These are phyloP conservation scores for Russula brevipes DNA, from an alignment of 768 basidiomycete species.

Conservation along the genomic window DNA sequence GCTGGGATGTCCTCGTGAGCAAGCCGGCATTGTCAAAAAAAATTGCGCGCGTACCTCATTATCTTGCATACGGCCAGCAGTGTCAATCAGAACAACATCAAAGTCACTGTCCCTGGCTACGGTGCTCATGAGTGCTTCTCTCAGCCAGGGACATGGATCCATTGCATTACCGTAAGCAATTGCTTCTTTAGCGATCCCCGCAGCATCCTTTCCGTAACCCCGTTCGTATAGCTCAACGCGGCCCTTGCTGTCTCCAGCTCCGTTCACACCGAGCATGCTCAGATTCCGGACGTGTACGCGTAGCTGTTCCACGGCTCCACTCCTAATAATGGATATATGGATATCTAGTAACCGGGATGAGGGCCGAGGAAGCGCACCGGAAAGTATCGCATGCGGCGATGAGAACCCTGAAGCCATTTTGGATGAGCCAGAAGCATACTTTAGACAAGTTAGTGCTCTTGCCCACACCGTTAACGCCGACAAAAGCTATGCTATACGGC, in stretches of 20 bases:
- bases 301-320: slow-evolving; percentile 96
- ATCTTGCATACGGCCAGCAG: slow-evolving; percentile 98
- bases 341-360: neutral
- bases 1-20: slow-evolving; percentile 41
- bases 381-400: slow-evolving; percentile 99
- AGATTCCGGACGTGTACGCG: slow-evolving; percentile 95
- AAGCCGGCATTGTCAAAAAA: neutral
- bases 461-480: slow-evolving; percentile 98
- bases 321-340: slow-evolving; percentile 40
- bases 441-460: slow-evolving; percentile 98
- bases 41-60: slow-evolving; percentile 65
- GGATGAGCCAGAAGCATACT: slow-evolving; percentile 98
- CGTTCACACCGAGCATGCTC: slow-evolving; percentile 72
- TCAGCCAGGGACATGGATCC: neutral
- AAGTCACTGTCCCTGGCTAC: slow-evolving; percentile 84
- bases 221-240: slow-evolving; percentile 91
- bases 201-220: slow-evolving; percentile 99
- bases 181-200: slow-evolving; percentile 94
- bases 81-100: slow-evolving; percentile 96
- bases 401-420: slow-evolving; percentile 87
- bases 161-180: slow-evolving; percentile 69
- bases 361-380: slow-evolving; percentile 41
- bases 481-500: slow-evolving; percentile 93
- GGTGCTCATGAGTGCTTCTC: slow-evolving; percentile 1
- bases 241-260: slow-evolving; percentile 58